Evolutionary conservation across 2,329 filamentous ascomycete genomes (phyloP), one percentile per base, ranked within the genome.

Genomic region (Rhynchosporium agropyri): DNA sequence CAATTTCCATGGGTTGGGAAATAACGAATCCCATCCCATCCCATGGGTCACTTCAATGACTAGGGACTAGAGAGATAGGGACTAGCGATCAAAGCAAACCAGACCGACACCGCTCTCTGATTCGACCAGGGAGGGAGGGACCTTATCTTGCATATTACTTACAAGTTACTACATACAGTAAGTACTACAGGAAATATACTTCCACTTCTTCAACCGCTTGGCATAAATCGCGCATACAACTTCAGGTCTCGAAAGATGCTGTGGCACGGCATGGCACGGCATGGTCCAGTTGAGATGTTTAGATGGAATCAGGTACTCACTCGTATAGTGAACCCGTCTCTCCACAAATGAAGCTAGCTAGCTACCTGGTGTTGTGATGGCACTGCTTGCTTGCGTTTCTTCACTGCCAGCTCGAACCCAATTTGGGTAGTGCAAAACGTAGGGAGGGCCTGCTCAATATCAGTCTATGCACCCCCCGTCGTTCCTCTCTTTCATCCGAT

Each of bases 191-290:
- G 20, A 20, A 20, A 20, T 20, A 20, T 20, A 36, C 33, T 36
- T 36, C 6, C 33, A 36, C 5, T 46, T 10, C n/a, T 60, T 13
- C 46, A 7, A 43, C 20, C 12, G 42, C 8, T 10, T 28, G 10
- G 28, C 12, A 43, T 42, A 60, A 60, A 60, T 60, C 57, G 31
- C 48, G 57, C 57, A 60, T 43, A 60, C 6, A 43, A 36, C n/a
- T 49, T 40, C 43, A 31, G 46, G 12, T 48, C 28, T 46, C 1
- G 33, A 58, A 29, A 40, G 33, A 45, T 58, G 56, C 29, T 46
- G n/a, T 28, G 31, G 28, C 43, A 49, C 20, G 20, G 1, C 20
- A 20, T 20, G 20, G 20, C 20, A 20, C 20, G 20, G 20, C 20
- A 20, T 20, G 20, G 20, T 20, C 31, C 36, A 31, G 33, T 15